A percentile compares a stretch with the other conserved stretches of the same genome.
Conservation (phyloP, 148 eudicot genomes). For the Salicornia ramosissima region DNA sequence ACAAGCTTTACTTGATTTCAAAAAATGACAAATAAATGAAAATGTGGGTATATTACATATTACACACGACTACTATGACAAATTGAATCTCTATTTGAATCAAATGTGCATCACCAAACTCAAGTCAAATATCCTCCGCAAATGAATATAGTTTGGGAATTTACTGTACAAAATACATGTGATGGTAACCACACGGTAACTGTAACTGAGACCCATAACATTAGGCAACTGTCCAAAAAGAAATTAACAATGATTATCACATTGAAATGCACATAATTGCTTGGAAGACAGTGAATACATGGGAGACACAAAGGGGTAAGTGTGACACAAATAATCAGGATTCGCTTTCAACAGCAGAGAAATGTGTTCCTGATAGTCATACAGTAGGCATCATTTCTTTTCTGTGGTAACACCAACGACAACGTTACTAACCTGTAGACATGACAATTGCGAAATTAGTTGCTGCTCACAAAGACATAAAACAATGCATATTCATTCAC, state of each 20-base stretch:
- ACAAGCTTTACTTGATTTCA: no score
- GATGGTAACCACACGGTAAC: background rate
- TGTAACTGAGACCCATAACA: background rate
- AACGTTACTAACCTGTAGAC: slow-evolving; percentile 65
- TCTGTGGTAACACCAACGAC: slow-evolving; percentile 82
- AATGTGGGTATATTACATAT: no score
- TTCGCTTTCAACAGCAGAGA: slow-evolving; percentile 6
- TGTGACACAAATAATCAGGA: slow-evolving; percentile 14
- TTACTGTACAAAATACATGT: background rate
- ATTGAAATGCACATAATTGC: slow-evolving; percentile 18
- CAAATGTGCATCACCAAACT: no score
- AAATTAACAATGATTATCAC: slow-evolving; percentile 22
- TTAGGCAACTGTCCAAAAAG: background rate
- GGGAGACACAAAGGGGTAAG: slow-evolving; percentile 2
- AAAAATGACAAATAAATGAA: no score
- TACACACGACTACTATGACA: no score
- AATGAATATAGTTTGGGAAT: no score
- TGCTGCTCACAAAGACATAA: background rate
- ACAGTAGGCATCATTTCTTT: slow-evolving; percentile 28
- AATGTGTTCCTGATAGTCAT: background rate
- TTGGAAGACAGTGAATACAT: slow-evolving; percentile 5
- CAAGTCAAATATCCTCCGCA: no score
- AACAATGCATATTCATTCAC: background rate
- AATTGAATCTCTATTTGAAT: no score
- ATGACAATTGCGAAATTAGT: slow-evolving; percentile 3